Base-by-base conservation (phyloP, 768 basidiomycete species). In the Mycena galericulata region DNA sequence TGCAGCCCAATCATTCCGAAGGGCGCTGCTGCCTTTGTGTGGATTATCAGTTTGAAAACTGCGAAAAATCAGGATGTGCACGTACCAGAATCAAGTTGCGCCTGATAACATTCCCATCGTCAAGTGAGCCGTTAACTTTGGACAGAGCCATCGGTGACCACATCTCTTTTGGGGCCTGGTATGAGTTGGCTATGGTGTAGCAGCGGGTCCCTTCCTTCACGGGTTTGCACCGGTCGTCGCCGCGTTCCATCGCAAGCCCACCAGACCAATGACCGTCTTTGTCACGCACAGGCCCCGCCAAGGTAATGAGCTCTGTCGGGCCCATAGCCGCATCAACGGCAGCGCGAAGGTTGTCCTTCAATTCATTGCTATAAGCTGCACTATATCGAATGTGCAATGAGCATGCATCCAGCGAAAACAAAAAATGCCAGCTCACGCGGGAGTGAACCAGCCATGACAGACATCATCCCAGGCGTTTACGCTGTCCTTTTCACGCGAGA, bases 231-330 rank as follows among this genome's bases (percentile, higher is more conserved):
- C 60, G 46, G 20, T 56, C 53, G 26, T 38, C 64, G 11, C 64
- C 64, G 9, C 55, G 64, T 38, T 65, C 64, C n/a, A 65, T 29
- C 2, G 22, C 20, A 15, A 65, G 18, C 12, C 64, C 64, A 3
- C 64, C 64, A 18, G 34, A 22, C 55, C 55, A 65, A 41, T 18
- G 29, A 1, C 56, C 56, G 24, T 65, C 36, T 6, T 12, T 17
- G 15, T 47, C 29, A 20, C 43, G 36, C 0, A 40, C 38, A 2
- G 64, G 46, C 11, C 46, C 36, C 1, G n/a, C 10, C 7, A 49
- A 20, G 11, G 64, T 58, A 7, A 65, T 43, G 0, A 24, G 18
- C 17, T 57, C 36, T 6, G 0, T 3, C 0, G 45, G 46, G 1
- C 64, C 64, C 47, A 65, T 58, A 2, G 64, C 64, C 2, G 18